A percentile compares a stretch with the other conserved stretches of the same genome.
These are phyloP conservation scores for Rhodotorula mucilaginosa DNA, from an alignment of 1,284 basidiomycete genomes.

Conservation along the genomic window DNA sequence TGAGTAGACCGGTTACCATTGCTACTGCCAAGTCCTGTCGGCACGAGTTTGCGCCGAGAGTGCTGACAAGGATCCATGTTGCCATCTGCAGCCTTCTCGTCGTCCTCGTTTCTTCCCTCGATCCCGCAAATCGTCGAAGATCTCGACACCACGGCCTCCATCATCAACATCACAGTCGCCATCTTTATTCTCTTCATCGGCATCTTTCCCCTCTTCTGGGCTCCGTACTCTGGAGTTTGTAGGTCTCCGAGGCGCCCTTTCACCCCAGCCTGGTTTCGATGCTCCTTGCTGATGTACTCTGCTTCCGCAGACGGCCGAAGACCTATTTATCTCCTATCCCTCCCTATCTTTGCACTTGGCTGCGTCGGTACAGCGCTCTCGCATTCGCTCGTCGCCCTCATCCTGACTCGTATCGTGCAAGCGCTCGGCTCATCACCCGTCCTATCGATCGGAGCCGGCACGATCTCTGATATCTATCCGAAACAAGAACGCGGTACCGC, in stretches of 20 bases:
- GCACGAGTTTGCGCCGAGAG: not conserved
- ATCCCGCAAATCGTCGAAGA: slow-evolving; percentile 66
- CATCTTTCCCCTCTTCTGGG: slow-evolving; percentile 56
- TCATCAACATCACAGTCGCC: slow-evolving; percentile 59
- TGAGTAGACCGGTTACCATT: not conserved
- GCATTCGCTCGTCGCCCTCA: slow-evolving; percentile 55
- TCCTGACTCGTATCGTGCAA: slow-evolving; percentile 64
- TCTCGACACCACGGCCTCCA: slow-evolving; percentile 57
- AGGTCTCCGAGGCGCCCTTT: slow-evolving; percentile 28
- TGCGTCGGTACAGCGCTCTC: slow-evolving; percentile 62
- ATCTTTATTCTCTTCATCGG: slow-evolving; percentile 53
- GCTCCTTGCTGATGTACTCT: too few species aligned
- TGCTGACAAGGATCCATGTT: not conserved
- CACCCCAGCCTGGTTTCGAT: not conserved
- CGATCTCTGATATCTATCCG: slow-evolving; percentile 64
- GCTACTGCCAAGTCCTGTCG: too few species aligned
- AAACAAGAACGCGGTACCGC: slow-evolving; percentile 63
- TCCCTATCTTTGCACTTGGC: slow-evolving; percentile 62
- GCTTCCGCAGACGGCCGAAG: slow-evolving; percentile 56
- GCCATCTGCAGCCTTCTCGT: slow-evolving; percentile 59
- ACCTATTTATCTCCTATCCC: slow-evolving; percentile 61
- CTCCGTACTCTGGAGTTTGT: slow-evolving; percentile 58
- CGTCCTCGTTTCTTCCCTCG: slow-evolving; percentile 65
- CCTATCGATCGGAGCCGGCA: slow-evolving; percentile 61
- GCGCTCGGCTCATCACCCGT: slow-evolving; percentile 51